These are phyloP conservation scores for Agroathelia rolfsii DNA, from an alignment of 1,284 basidiomycete genomes.

Conservation along the genomic window DNA sequence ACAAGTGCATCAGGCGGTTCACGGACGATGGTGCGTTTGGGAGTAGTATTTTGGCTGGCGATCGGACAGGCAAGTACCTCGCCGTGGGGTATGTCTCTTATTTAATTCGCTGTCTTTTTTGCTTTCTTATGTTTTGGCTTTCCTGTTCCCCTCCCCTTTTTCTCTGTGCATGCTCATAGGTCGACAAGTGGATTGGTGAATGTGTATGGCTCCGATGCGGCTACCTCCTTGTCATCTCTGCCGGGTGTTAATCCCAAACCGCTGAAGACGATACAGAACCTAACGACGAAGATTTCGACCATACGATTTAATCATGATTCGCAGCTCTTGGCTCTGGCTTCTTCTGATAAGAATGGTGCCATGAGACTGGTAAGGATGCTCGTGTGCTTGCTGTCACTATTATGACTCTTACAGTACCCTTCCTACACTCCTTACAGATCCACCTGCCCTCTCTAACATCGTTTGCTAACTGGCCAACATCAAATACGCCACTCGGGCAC, in stretches of 20 bases:
- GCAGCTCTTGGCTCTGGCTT: slow-evolving; percentile 84
- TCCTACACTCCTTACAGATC: no score
- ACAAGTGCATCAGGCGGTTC: slow-evolving; percentile 74
- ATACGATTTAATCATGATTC: slow-evolving; percentile 83
- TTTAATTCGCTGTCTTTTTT: no score
- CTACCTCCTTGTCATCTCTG: slow-evolving; percentile 24
- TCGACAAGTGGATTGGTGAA: slow-evolving; percentile 91
- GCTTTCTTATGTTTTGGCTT: slow-evolving; percentile 6
- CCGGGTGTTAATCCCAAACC: slow-evolving; percentile 44
- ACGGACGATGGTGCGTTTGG: slow-evolving; percentile 79
- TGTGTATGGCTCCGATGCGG: slow-evolving; percentile 57
- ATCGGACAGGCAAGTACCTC: slow-evolving; percentile 48
- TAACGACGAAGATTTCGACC: slow-evolving; percentile 81
- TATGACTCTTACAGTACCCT: slow-evolving; percentile 6
- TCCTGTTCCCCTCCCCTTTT: no score
- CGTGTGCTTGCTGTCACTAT: slow-evolving; percentile 11
- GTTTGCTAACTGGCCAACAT: slow-evolving; percentile 95
- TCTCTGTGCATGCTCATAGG: slow-evolving; percentile 28
- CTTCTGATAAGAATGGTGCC: slow-evolving; percentile 82
- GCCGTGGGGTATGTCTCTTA: slow-evolving; percentile 63
- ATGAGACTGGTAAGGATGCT: slow-evolving; percentile 82
- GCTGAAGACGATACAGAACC: slow-evolving; percentile 76
- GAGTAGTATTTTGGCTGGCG: slow-evolving; percentile 48
- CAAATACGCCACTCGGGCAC: slow-evolving; percentile 83
- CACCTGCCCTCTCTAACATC: slow-evolving; percentile 77